Conservation (phyloP, 768 basidiomycete species). For the Xerocomus potaroensis region DNA sequence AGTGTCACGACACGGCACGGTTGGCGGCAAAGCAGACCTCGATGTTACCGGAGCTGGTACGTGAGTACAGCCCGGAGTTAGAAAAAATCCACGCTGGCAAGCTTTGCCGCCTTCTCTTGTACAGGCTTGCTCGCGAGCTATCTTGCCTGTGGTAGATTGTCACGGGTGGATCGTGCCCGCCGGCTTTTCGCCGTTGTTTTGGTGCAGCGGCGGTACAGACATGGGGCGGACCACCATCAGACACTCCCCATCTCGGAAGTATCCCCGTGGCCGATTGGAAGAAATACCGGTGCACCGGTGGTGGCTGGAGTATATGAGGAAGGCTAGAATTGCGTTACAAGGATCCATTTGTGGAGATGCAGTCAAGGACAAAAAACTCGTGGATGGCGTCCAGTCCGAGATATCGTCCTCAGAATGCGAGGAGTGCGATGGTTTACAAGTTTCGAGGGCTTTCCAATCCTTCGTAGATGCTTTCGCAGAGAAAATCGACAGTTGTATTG, state of each 20-base stretch:
- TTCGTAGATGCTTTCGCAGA: conserved; percentile 11
- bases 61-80: conserved; percentile 5
- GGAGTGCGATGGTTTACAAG: background rate
- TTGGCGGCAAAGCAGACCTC: conserved; percentile 10
- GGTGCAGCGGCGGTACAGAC: background rate
- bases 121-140: conserved; percentile 1
- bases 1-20: background rate
- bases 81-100: conserved; percentile 9
- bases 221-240: background rate
- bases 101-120: conserved; percentile 5
- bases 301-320: conserved; percentile 16
- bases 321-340: conserved; percentile 4
- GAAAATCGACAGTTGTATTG: conserved; percentile 5
- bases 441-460: conserved; percentile 2
- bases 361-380: conserved; percentile 4
- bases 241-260: background rate
- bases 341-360: background rate
- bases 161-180: conserved; percentile 6
- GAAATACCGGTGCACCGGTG: background rate
- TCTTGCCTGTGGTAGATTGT: background rate
- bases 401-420: conserved; percentile 8
- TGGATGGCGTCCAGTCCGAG: background rate
- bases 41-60: conserved; percentile 1
- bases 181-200: background rate
- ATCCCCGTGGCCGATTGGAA: conserved; percentile 1